Percentiles rank a stretch among this genome's conserved stretches.
These are phyloP conservation scores for Monosporozyma aerobia DNA, from an alignment of 805 yeast species.

Conservation along the genomic window DNA sequence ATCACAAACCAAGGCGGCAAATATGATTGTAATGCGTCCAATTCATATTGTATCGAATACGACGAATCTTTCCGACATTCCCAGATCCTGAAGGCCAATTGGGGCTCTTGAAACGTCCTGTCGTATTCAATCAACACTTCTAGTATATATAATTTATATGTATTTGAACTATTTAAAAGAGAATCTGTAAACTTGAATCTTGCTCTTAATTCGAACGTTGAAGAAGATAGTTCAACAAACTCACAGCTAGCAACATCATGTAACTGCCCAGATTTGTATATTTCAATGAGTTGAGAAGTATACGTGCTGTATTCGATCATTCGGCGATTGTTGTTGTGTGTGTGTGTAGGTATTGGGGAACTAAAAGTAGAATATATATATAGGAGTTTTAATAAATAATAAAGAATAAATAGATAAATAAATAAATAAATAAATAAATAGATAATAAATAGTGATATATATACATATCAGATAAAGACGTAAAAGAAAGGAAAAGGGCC, in stretches of 20 bases:
- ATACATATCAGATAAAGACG: background rate
- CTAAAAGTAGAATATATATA: background rate
- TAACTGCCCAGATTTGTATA: background rate
- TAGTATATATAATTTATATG: background rate
- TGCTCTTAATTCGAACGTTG: background rate
- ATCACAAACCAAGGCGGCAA: background rate
- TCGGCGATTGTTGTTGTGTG: background rate
- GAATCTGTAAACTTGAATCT: background rate
- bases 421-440: background rate
- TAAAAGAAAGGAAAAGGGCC: background rate
- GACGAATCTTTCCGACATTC: background rate
- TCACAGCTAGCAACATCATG: background rate
- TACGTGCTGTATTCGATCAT: background rate
- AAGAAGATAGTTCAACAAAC: background rate
- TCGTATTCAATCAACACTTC: slow-evolving; percentile 16
- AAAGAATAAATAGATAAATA: background rate
- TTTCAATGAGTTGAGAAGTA: background rate
- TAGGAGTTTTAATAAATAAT: background rate
- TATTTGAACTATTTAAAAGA: background rate
- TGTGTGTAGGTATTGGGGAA: background rate
- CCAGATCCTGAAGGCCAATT: slow-evolving; percentile 15
- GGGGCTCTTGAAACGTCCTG: slow-evolving; percentile 18
- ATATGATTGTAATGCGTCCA: background rate
- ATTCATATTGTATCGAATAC: background rate
- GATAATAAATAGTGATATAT: too few species aligned